phyloP scores from a whole-genome alignment of 2,329 filamentous ascomycete genomes.

The Fusarium torulosum region DNA sequence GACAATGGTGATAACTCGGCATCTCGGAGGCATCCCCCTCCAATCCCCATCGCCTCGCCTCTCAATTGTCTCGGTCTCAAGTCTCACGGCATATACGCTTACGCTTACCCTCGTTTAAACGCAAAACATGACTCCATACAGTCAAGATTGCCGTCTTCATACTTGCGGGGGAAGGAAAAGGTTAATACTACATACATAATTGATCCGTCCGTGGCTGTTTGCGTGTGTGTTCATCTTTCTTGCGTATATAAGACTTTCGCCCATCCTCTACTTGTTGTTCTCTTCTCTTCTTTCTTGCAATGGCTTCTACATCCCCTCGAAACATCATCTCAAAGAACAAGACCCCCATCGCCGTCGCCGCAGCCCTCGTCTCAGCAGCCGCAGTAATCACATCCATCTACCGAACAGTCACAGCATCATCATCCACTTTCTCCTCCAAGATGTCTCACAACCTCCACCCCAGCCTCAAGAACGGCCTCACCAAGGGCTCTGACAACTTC shows the following conservation, averaged over 20 bases:
- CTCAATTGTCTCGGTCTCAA: not conserved
- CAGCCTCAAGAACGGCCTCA: slow-evolving; percentile 71
- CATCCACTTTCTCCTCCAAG: slow-evolving; percentile 14
- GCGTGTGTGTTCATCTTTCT: no score
- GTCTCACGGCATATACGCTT: slow-evolving; percentile 13
- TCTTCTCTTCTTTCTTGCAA: slow-evolving; percentile 6
- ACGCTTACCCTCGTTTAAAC: not conserved
- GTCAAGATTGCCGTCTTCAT: slow-evolving; percentile 30
- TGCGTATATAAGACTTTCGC: not conserved
- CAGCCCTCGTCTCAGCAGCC: slow-evolving; percentile 43
- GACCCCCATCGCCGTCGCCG: slow-evolving; percentile 38
- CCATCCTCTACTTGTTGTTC: not conserved
- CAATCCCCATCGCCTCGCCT: not conserved
- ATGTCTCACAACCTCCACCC: slow-evolving; percentile 65
- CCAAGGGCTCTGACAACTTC: slow-evolving; percentile 66
- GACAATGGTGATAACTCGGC: slow-evolving; percentile 46
- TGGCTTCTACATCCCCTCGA: slow-evolving; percentile 33
- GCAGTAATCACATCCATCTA: slow-evolving; percentile 41
- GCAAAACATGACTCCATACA: slow-evolving; percentile 25
- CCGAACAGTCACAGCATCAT: slow-evolving; percentile 19
- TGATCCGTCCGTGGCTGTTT: slow-evolving; percentile 8
- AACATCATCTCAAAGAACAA: slow-evolving; percentile 37
- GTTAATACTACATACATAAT: slow-evolving; percentile 22
- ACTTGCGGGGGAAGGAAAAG: slow-evolving; percentile 21
- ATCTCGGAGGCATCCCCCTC: slow-evolving; percentile 39